phyloP scores from a whole-genome alignment of 257 asterid species.

The Paraleonurus japonicus region DNA sequence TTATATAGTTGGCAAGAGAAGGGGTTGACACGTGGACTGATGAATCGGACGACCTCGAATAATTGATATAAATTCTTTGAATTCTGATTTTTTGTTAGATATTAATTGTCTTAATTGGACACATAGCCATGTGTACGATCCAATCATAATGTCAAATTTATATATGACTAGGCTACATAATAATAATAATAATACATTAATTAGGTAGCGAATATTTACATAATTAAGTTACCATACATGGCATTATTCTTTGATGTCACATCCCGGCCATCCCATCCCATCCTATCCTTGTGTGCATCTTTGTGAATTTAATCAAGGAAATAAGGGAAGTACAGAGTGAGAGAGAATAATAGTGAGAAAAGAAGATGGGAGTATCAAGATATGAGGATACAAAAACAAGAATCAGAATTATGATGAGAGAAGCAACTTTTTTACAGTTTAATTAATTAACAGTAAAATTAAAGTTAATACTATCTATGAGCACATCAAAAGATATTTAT shows the following conservation, averaged over 20 bases:
- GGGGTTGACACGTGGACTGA: constrained; percentile 11
- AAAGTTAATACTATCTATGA: constrained; percentile 20
- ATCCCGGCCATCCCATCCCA: too few relatives aligned
- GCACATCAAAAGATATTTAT: constrained; percentile 1
- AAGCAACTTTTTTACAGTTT: background rate
- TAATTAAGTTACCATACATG: background rate
- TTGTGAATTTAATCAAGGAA: background rate
- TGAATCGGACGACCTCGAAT: background rate
- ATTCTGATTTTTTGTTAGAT: too few relatives aligned
- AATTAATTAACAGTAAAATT: constrained; percentile 9
- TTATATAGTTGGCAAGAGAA: constrained; percentile 31
- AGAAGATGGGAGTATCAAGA: background rate
- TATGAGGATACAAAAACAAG: constrained; percentile 16
- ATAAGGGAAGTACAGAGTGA: background rate
- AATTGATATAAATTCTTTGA: background rate
- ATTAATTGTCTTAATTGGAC: too few relatives aligned
- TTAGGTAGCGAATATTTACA: background rate
- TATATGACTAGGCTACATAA: too few relatives aligned
- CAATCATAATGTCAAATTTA: background rate
- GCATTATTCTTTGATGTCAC: background rate
- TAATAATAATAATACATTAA: too few relatives aligned
- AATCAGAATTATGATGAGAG: constrained; percentile 27
- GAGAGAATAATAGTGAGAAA: background rate
- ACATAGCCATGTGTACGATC: background rate
- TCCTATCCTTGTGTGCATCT: background rate